phyloP scores from a whole-genome alignment of 805 yeast species.

The Metschnikowia peoriensis region DNA sequence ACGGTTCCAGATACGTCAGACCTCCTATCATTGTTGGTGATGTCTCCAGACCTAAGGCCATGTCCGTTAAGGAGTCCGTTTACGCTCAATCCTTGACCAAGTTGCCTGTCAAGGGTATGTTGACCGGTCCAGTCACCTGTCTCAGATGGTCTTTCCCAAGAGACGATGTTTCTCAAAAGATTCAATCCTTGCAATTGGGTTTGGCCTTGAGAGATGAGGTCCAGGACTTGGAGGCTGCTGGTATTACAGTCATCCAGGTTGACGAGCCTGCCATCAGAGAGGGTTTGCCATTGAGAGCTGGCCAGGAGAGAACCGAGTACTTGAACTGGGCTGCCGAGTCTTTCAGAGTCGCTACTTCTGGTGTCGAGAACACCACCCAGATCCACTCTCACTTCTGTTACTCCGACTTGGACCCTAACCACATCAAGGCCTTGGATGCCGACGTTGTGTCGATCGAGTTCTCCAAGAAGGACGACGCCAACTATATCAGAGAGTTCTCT shows the following conservation, averaged over 20 bases:
- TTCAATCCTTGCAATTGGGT: slow-evolving; percentile 95
- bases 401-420: slow-evolving; percentile 99
- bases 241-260: slow-evolving; percentile 96
- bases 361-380: slow-evolving; percentile 92
- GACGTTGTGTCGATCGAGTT: slow-evolving; percentile 99
- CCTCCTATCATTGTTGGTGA: slow-evolving; percentile 99
- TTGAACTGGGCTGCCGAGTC: slow-evolving; percentile 99
- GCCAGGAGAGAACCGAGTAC: slow-evolving; percentile 94
- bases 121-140: slow-evolving; percentile 99
- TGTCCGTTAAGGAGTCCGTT: slow-evolving; percentile 99
- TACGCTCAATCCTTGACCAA: slow-evolving; percentile 96
- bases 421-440: slow-evolving; percentile 98
- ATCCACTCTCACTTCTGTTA: slow-evolving; percentile 99
- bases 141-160: slow-evolving; percentile 99
- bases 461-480: slow-evolving; percentile 99
- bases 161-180: slow-evolving; percentile 90
- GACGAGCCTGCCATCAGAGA: slow-evolving; percentile 99
- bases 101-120: slow-evolving; percentile 99
- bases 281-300: slow-evolving; percentile 99
- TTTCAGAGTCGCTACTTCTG: slow-evolving; percentile 98
- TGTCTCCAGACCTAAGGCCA: slow-evolving; percentile 95
- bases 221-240: slow-evolving; percentile 96
- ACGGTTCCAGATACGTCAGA: slow-evolving; percentile 99
- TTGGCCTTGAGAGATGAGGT: slow-evolving; percentile 99
- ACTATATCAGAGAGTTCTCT: slow-evolving; percentile 95